A percentile compares a stretch with the other conserved stretches of the same genome.
Evolutionary conservation across 768 basidiomycete species (phyloP).

Genomic region (Mycena leptocephala): DNA sequence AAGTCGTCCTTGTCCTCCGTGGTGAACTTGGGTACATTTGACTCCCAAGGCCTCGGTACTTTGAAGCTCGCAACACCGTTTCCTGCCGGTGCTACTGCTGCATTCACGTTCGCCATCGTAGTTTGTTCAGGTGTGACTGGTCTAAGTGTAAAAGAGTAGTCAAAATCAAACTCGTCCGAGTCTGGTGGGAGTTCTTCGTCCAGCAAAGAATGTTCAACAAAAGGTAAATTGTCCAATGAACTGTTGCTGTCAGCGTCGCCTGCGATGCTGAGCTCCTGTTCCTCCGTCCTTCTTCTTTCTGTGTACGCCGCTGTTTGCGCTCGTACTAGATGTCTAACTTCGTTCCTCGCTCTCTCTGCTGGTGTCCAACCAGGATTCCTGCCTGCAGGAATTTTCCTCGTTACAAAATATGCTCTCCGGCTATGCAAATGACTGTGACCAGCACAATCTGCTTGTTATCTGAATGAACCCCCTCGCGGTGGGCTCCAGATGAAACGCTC

Average conservation of each 20-base stretch:
- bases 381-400: conserved; percentile 5
- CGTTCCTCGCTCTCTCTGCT: background rate
- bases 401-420: background rate
- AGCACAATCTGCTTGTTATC: conserved; percentile 20
- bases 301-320: background rate
- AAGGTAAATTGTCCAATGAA: background rate
- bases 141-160: background rate
- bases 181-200: background rate
- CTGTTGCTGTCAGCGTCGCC: background rate
- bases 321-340: background rate
- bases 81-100: background rate
- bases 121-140: conserved; percentile 6
- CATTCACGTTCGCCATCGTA: conserved; percentile 13
- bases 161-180: background rate
- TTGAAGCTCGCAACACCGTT: conserved; percentile 17
- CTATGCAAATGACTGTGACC: background rate
- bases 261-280: background rate
- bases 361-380: background rate
- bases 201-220: background rate
- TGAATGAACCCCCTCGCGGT: conserved; percentile 34
- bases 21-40: conserved; percentile 24
- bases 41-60: conserved; percentile 28
- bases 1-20: conserved; percentile 26
- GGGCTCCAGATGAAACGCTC: too few relatives aligned
- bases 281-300: background rate